Percentiles rank a stretch among this genome's conserved stretches.
Conservation (phyloP, 2,329 filamentous ascomycete genomes). For the Atkinsonella hypoxylon region DNA sequence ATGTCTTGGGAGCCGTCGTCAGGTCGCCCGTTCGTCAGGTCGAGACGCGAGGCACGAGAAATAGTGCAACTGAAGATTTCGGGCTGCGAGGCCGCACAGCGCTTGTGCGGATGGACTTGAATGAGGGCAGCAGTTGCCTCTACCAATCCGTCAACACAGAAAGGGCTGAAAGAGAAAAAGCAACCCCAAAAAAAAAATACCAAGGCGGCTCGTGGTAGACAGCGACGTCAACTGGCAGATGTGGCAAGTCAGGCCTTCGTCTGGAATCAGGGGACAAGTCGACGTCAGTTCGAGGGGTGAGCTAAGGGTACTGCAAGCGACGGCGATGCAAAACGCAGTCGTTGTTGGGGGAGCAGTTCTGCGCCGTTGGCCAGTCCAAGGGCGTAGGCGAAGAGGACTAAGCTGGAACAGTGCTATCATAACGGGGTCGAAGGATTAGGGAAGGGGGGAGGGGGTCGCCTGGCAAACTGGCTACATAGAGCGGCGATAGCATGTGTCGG, state of each 20-base stretch:
- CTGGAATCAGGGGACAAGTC: background rate
- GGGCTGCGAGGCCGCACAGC: constrained; percentile 1
- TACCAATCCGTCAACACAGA: background rate
- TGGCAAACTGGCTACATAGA: background rate
- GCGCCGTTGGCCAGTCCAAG: constrained; percentile 5
- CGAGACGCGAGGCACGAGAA: background rate
- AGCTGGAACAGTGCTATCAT: constrained; percentile 1
- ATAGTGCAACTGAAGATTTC: background rate
- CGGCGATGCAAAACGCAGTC: constrained; percentile 4
- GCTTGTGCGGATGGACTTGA: background rate
- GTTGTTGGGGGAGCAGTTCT: constrained; percentile 2
- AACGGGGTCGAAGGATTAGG: background rate
- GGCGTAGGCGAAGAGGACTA: background rate
- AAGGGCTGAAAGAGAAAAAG: background rate
- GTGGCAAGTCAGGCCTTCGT: constrained; percentile 1
- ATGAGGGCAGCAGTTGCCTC: background rate
- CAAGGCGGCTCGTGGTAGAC: constrained; percentile 1
- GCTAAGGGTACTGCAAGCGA: constrained; percentile 7
- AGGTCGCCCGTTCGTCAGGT: background rate
- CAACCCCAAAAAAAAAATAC: background rate
- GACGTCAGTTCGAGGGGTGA: constrained; percentile 1
- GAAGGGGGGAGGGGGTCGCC: background rate
- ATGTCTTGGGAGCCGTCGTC: background rate
- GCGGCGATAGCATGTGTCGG: background rate
- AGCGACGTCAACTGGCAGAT: constrained; percentile 1